Evolutionary conservation across 805 yeast genomes (phyloP), one percentile per base, ranked within the genome.

Genomic region (Ogataea wickerhamii): DNA sequence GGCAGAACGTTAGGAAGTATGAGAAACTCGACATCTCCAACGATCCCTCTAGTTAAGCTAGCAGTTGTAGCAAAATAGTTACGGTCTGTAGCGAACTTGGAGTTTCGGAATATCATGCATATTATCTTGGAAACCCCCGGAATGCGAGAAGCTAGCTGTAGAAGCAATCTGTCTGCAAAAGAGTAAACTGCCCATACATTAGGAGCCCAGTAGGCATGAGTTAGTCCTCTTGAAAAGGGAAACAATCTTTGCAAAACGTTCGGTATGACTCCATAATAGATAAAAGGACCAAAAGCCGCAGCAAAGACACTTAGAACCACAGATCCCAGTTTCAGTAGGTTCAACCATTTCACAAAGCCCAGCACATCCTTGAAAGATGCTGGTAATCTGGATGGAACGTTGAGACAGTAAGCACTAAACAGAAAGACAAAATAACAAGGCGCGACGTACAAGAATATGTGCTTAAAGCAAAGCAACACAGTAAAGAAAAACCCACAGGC

Each of bases 161-260:
- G 71, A 40, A 88, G 66, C 0, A 81, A 54, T 41, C 95, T 71
- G 61, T 93, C 99, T 11, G 72, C 43, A 47, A 86, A 82, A 2
- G 97, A 85, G 61, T 93, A 93, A 7, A 91, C 51, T 0, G 98
- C 96, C 99, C 99, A 93, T 32, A 88, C 68, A 54, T 93, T 93
- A 12, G 99, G 98, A 1, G 98, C 98, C 98, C 98, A 93, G 64
- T 93, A 93, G 0, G 98, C 96, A 63, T 93, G 98, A 4, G 97
- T 93, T 25, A 93, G 70, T 1, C 98, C 98, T 57, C 98, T 71
- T 34, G 94, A 82, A 57, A 91, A 91, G 5, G 98, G 98, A 63
- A 93, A 93, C 22, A 93, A 64, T 32, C 98, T 70, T 4, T 65
- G 55, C 6, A 87, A 33, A 13, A 93, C 61, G 44, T 86, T 77